Percentiles rank a stretch among this genome's conserved stretches.
Conservation (phyloP, 2,329 filamentous ascomycete species). For the Aspergillus sp. region DNA sequence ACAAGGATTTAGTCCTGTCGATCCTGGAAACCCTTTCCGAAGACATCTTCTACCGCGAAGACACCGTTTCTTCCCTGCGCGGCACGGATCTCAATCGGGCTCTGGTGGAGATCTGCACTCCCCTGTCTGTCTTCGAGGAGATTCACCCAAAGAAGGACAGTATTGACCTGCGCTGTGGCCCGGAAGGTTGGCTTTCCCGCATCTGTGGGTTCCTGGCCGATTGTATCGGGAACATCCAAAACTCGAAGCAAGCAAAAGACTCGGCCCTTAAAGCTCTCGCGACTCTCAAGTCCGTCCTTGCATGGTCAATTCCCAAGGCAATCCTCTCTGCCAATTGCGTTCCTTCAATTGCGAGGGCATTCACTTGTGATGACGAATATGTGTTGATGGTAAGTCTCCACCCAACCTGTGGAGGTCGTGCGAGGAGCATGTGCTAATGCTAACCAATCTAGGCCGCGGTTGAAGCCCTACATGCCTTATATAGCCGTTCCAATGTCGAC, state of each 20-base stretch:
- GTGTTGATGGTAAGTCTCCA: conserved; percentile 67
- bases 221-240: conserved; percentile 68
- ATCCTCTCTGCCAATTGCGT: conserved; percentile 72
- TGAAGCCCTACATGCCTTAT: conserved; percentile 81
- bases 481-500: conserved; percentile 71
- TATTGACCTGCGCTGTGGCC: conserved; percentile 70
- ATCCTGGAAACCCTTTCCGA: conserved; percentile 91
- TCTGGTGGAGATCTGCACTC: conserved; percentile 92
- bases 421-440: conserved; percentile 1
- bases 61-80: conserved; percentile 78
- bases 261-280: conserved; percentile 77
- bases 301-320: conserved; percentile 85
- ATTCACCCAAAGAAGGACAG: conserved; percentile 73
- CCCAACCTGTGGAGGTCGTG: conserved; percentile 7
- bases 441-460: conserved; percentile 66
- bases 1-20: conserved; percentile 85
- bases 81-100: conserved; percentile 83
- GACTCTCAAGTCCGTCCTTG: conserved; percentile 75
- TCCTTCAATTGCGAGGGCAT: conserved; percentile 67
- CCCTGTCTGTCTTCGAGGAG: conserved; percentile 71
- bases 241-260: conserved; percentile 66
- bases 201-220: conserved; percentile 72
- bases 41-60: conserved; percentile 89
- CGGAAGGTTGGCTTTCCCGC: conserved; percentile 84
- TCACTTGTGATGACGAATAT: conserved; percentile 69